Evolutionary conservation across 176 grass and related monocot genomes (phyloP).

Genomic region (Rhynchospora tenuis): DNA sequence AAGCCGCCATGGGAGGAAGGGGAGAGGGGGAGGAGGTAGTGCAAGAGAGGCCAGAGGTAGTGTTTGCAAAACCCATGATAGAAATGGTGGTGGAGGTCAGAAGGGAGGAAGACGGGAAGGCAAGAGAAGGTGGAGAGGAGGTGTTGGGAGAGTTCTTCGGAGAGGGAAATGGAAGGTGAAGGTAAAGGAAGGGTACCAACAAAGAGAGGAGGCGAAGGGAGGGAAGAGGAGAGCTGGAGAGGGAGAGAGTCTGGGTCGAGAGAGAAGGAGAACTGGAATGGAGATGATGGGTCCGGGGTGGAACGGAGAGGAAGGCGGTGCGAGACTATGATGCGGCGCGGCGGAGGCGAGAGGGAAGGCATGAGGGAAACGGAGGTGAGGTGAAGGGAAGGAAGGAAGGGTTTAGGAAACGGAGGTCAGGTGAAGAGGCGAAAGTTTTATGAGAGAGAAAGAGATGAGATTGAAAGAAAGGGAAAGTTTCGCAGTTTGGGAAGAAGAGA

Average conservation of each 20-base stretch:
- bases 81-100: constrained; percentile 42
- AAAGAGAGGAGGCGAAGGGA: constrained; percentile 38
- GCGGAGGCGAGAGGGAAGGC: background rate
- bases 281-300: constrained; percentile 28
- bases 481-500: background rate
- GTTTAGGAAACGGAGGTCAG: background rate
- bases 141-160: constrained; percentile 15
- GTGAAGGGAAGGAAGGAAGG: background rate
- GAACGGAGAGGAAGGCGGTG: constrained; percentile 61
- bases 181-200: constrained; percentile 46
- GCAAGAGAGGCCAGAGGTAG: constrained; percentile 42
- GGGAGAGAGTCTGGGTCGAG: constrained; percentile 43
- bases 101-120: constrained; percentile 33
- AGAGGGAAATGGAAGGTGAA: background rate
- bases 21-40: constrained; percentile 39
- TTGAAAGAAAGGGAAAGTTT: background rate
- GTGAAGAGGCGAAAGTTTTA: background rate
- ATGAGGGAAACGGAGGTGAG: background rate
- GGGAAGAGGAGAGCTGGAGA: constrained; percentile 35
- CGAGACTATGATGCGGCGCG: constrained; percentile 50
- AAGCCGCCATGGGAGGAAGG: constrained; percentile 15
- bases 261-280: constrained; percentile 40
- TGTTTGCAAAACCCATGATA: constrained; percentile 64
- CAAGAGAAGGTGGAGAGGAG: constrained; percentile 37
- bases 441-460: background rate